Evolutionary conservation across 2,329 filamentous ascomycete species (phyloP).

Genomic region (Fusarium nodosum): DNA sequence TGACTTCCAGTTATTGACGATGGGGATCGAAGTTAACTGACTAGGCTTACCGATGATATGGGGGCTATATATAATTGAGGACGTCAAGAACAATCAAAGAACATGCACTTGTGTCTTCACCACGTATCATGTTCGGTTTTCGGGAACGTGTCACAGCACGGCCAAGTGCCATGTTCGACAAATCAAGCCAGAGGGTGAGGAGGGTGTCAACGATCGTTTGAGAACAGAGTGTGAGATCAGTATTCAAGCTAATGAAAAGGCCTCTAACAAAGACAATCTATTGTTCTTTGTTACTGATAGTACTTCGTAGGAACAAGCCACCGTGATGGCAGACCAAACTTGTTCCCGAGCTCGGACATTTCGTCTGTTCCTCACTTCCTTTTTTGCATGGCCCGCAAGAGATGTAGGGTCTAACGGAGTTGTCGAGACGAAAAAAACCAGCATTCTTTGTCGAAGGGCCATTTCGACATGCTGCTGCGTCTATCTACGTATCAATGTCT

Average conservation of each 20-base stretch:
- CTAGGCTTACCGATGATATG: fast-evolving
- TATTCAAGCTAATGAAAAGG: neutral
- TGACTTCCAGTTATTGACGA: neutral
- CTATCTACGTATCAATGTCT: no score
- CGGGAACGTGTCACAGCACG: neutral
- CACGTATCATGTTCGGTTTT: neutral
- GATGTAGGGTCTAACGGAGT: no score
- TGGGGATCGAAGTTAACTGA: fast-evolving
- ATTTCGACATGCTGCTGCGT: no score
- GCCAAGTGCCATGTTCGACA: neutral
- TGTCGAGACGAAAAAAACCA: no score
- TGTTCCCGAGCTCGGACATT: no score
- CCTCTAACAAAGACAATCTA: neutral
- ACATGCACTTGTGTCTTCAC: fast-evolving
- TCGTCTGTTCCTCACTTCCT: no score
- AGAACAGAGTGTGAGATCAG: no score
- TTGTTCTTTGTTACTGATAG: neutral
- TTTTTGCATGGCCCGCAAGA: no score
- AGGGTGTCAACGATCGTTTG: neutral
- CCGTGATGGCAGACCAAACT: no score
- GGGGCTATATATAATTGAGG: neutral
- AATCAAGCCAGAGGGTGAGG: neutral
- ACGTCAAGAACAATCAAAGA: fast-evolving
- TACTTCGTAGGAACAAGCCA: no score
- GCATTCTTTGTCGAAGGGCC: no score